Base-by-base conservation (phyloP, 306 rosid genomes). In the Calophaca sinica region DNA sequence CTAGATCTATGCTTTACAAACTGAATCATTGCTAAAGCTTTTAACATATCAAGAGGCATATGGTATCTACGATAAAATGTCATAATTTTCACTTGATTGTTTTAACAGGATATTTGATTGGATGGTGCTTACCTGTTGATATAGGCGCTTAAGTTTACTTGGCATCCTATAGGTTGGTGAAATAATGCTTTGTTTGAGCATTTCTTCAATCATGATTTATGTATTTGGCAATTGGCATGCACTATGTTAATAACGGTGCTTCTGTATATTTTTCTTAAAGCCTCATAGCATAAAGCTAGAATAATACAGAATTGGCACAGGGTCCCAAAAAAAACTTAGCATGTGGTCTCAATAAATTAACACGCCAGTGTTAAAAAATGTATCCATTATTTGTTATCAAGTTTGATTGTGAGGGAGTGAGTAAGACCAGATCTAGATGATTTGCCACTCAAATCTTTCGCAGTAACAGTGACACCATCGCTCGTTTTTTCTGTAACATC, bases 151-250 rank as follows among this genome's bases (percentile, higher is more conserved):
- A 76, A 72, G 86, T 86, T 65, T 82, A 84, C 87, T 74, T 87
- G 84, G 86, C 96, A 39, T 64, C 82, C 9, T 97, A 97, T 82
- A 94, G 98, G 98, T 94, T 76, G 57, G 90, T 70, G 35, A 74
- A 54, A 46, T 14, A 51, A 60, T 54, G 59, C 49, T 3, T 9
- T 49, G 62, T 60, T 50, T 7, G 48, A 32, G 9, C 12, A 15
- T 29, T 64, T 46, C 31, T 70, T 63, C 29, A 7, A 8, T 52
- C 61, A 13, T 65, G 29, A 7, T 54, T 42, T 15, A 9, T 29
- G 61, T 20, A 41, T 41, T 41, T 41, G 9, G 8, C 45, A 41
- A 20, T 20, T 20, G 26, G 26, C 26, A 20, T 20, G 26, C 26
- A 20, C 26, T 20, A 1, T 20, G 26, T 20, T 20, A 5, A 29